Evolutionary conservation across 192 early-diverging fungal genomes (phyloP), one percentile per base, ranked within the genome.

Genomic region (Funneliformis geosporum): DNA sequence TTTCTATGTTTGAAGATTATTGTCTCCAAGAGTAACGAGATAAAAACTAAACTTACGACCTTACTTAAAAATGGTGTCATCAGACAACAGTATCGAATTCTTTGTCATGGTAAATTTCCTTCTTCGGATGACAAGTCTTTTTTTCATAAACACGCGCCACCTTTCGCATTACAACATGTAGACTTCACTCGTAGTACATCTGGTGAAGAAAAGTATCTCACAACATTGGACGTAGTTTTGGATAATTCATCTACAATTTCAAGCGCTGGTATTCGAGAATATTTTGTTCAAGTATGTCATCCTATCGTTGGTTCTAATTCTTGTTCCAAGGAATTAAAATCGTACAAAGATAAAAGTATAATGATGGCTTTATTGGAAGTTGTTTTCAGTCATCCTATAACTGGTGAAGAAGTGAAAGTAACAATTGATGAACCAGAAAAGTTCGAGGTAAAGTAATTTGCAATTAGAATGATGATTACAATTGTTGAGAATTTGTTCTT

Each of bases 341-440:
- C 73, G 18, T 74, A 50, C 21, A 47, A 59, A 60, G 50, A 60
- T 40, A 74, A 59, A 38, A 46, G 73, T 23, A 23, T 74, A 25
- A 59, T 74, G 73, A 74, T 74, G 43, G 73, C 73, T 50, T 74
- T 74, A 40, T 28, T 74, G 11, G 73, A 74, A 74, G 73, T 74
- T n/a, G 7, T 50, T 25, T 74, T 74, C 59, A 18, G 3, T 25
- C 73, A 74, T 60, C 73, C 73, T 74, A 25, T 74, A 25, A 74
- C 47, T 16, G 33, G 5, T n/a, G 23, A 47, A 59, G 27, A 74
- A 28, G 38, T 59, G 10, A 59, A 60, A 28, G 47, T 74, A 8
- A 21, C 44, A 38, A 59, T 27, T 0, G n/a, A 46, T 47, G 73
- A 74, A 21, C 73, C 73, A 33, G 3, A n/a, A 23, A 74, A 74